Evolutionary conservation across 2,329 filamentous ascomycete species (phyloP).

Genomic region (Venturia nashicola): DNA sequence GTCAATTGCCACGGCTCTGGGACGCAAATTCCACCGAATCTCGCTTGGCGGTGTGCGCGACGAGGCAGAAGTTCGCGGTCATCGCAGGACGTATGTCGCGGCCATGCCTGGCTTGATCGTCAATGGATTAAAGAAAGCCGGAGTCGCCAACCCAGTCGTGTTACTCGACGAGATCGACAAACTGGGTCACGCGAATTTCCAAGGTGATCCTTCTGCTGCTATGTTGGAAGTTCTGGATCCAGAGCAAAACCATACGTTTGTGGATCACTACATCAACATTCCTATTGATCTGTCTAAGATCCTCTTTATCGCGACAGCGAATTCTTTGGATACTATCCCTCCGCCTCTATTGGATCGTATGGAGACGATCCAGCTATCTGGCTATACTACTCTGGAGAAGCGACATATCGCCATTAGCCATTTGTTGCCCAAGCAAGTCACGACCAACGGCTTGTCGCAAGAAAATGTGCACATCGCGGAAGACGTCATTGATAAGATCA

Average conservation of each 20-base stretch:
- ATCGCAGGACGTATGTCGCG: conserved; percentile 90
- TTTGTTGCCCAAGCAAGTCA: conserved; percentile 91
- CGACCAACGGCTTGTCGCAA: conserved; percentile 69
- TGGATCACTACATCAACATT: conserved; percentile 91
- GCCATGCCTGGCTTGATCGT: conserved; percentile 98
- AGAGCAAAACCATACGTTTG: conserved; percentile 91
- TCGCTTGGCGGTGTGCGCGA: conserved; percentile 92
- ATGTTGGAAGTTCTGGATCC: conserved; percentile 98
- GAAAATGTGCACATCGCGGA: conserved; percentile 66
- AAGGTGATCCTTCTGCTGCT: conserved; percentile 89
- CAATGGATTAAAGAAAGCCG: conserved; percentile 87
- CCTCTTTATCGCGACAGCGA: conserved; percentile 93
- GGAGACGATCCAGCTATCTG: conserved; percentile 87
- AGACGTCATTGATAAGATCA: conserved; percentile 86
- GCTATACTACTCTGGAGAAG: conserved; percentile 96
- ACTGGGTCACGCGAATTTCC: conserved; percentile 78
- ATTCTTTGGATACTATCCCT: conserved; percentile 87
- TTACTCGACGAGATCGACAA: conserved; percentile 98
- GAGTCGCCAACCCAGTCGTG: conserved; percentile 90
- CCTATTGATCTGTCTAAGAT: conserved; percentile 94
- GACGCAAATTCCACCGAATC: conserved; percentile 92
- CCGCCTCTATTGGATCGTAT: conserved; percentile 89
- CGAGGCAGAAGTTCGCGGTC: conserved; percentile 91
- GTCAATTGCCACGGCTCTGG: conserved; percentile 82
- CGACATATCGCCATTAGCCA: conserved; percentile 86